A percentile compares a stretch with the other conserved stretches of the same genome.
phyloP scores from a whole-genome alignment of 2,329 filamentous ascomycete species.

The Fusarium sp. region DNA sequence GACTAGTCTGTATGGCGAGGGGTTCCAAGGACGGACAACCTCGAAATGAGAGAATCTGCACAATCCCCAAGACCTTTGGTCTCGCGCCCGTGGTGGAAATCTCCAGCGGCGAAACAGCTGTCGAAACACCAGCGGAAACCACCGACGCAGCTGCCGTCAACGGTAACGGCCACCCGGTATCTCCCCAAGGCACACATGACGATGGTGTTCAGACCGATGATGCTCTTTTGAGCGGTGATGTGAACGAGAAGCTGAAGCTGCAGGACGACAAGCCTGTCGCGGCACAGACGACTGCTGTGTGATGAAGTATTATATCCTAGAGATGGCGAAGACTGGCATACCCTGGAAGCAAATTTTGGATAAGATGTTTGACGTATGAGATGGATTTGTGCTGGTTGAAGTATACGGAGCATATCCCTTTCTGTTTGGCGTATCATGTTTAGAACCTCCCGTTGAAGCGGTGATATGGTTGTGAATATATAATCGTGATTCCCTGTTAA shows the following conservation, averaged over 20 bases:
- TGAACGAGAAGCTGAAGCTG: conserved; percentile 47
- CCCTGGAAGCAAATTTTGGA: conserved; percentile 8
- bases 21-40: conserved; percentile 58
- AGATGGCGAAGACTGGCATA: conserved; percentile 24
- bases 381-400: not conserved
- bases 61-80: conserved; percentile 55
- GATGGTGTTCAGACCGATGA: conserved; percentile 44
- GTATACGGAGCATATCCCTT: conserved; percentile 9
- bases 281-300: conserved; percentile 19
- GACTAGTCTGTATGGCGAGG: conserved; percentile 62
- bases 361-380: not conserved
- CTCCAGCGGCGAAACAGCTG: not conserved
- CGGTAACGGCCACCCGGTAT: conserved; percentile 5
- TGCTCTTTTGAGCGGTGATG: conserved; percentile 40
- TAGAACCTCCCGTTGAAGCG: conserved; percentile 13
- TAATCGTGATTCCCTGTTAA: conserved; percentile 8
- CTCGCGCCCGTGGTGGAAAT: conserved; percentile 13
- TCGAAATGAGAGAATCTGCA: conserved; percentile 60
- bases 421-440: conserved; percentile 8
- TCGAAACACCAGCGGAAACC: not conserved
- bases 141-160: not conserved
- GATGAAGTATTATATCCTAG: conserved; percentile 15
- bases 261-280: conserved; percentile 32
- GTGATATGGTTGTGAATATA: conserved; percentile 3
- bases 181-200: conserved; percentile 43